Conservation (phyloP, 768 basidiomycete genomes). For the Kwoniella mangroviensis region DNA sequence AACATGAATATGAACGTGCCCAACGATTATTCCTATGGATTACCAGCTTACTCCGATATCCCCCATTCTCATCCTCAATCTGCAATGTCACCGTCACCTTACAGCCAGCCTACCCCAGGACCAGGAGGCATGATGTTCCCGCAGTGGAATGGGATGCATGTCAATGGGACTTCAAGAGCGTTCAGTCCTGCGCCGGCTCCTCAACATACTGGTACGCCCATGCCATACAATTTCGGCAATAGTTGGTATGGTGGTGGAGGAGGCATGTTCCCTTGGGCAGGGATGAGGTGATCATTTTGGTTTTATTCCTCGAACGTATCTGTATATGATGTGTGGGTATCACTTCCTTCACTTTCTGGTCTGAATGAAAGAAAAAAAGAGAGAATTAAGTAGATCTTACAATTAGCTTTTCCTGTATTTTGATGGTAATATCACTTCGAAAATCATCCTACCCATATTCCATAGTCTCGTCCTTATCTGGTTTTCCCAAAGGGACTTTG, state of each 20-base stretch:
- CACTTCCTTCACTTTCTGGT: too few relatives aligned
- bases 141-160: background rate
- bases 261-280: conserved; percentile 18
- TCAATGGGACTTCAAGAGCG: background rate
- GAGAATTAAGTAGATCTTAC: background rate
- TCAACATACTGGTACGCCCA: conserved; percentile 1
- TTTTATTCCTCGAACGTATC: background rate
- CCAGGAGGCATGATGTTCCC: conserved; percentile 5
- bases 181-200: conserved; percentile 7
- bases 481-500: too few relatives aligned
- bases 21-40: conserved; percentile 11
- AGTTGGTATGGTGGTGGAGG: conserved; percentile 23
- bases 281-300: conserved; percentile 17
- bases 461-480: background rate
- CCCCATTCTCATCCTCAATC: background rate
- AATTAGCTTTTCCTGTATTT: background rate
- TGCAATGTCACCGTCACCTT: conserved; percentile 16
- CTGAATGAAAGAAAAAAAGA: too few relatives aligned
- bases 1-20: background rate
- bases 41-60: conserved; percentile 28
- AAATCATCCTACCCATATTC: background rate
- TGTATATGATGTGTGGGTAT: too few relatives aligned
- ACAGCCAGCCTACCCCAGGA: conserved; percentile 9
- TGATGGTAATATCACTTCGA: background rate
- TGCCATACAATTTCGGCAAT: conserved; percentile 22